Conservation (phyloP, 371 early-diverging fungal species). For the Mucor lusitanicus region DNA sequence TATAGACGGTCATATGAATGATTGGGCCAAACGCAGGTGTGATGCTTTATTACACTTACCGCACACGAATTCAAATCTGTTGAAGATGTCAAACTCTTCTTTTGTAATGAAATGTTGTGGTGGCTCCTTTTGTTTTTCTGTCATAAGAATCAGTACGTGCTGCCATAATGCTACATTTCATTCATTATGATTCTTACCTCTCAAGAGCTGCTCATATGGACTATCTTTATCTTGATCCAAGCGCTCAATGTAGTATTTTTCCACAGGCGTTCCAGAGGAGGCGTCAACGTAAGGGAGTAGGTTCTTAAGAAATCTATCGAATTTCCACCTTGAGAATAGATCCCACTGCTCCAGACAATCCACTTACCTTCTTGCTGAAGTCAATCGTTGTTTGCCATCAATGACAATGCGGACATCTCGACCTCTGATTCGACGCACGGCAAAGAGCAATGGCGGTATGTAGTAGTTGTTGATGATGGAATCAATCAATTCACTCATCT, state of each 20-base stretch:
- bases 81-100: constrained; percentile 19
- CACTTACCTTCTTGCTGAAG: constrained; percentile 31
- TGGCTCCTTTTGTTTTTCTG: neutral
- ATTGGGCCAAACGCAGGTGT: neutral
- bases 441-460: constrained; percentile 39
- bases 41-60: constrained; percentile 18
- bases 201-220: neutral
- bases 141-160: neutral
- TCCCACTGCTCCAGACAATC: neutral
- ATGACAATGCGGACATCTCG: constrained; percentile 25
- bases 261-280: constrained; percentile 1
- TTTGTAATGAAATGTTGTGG: neutral
- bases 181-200: neutral
- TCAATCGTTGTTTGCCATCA: constrained; percentile 45
- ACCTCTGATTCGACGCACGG: constrained; percentile 10
- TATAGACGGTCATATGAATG: neutral
- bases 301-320: constrained; percentile 40
- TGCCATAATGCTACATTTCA: neutral
- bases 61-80: constrained; percentile 22
- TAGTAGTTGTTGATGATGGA: constrained; percentile 40
- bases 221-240: constrained; percentile 4
- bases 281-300: constrained; percentile 31
- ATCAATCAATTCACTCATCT: constrained; percentile 41
- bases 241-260: constrained; percentile 7
- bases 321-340: neutral